Evolutionary conservation across 2,329 filamentous ascomycete species (phyloP), one percentile per base, ranked within the genome.

Genomic region (Penicillium sp.): DNA sequence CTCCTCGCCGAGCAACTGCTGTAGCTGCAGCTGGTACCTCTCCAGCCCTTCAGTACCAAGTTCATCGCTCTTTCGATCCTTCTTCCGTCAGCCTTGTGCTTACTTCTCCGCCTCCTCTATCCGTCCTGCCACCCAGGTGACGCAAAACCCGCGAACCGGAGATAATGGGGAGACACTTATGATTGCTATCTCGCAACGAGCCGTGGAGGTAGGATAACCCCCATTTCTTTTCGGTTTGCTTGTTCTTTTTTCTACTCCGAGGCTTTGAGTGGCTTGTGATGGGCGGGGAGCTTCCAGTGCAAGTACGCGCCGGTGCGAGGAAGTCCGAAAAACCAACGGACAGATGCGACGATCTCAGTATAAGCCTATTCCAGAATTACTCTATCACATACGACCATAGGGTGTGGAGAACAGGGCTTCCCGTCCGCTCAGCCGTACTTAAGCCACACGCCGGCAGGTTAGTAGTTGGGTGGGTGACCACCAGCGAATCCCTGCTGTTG

Each of bases 111-210:
- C 63, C 28, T 67, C 70, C 26, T 44, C 60, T 20, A 28, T 52
- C 27, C 60, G 46, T 34, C 57, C 51, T 36, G 71, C 69, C 41
- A 71, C 70, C 13, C 73, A 77, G 45, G 69, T 75, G 13, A 52
- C 65, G 35, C 64, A 69, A 47, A 95, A 97, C 64, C 87, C 89
- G 0, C 82, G 85, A 56, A 78, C 77, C 46, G 87, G 93, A 65
- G 87, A 94, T 26, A 82, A 90, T 45, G 91, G 91, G 22, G 85
- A 88, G n/a, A 80, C 85, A 16, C 89, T 95, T 83, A 74, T 74
- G 58, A 77, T 98, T 20, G 84, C 85, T 44, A 95, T 97, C 51
- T 94, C 89, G 0, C 79, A 87, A 1, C 80, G 90, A 40, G 91
- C 91, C 32, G 84, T 86, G 34, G 81, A 86, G 71, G 87, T 89